Conservation (phyloP, 2,329 filamentous ascomycete genomes). For the Beauveria australis region DNA sequence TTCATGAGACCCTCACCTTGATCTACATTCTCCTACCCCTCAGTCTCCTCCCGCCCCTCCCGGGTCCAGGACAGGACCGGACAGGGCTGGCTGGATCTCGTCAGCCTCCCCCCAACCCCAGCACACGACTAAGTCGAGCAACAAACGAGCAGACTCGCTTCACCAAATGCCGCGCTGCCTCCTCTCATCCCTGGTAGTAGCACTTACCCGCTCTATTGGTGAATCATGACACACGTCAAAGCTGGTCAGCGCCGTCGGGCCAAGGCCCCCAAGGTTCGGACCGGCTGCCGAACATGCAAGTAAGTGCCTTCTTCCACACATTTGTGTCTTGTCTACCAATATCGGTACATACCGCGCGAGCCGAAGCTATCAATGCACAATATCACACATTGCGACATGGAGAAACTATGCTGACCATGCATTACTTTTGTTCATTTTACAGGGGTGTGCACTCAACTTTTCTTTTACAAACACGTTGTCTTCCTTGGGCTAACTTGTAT, state of each 20-base stretch:
- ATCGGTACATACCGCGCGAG: background rate
- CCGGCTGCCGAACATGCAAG: conserved; percentile 11
- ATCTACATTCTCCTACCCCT: too few relatives aligned
- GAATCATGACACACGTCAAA: conserved; percentile 11
- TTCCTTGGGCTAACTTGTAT: background rate
- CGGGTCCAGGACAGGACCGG: background rate
- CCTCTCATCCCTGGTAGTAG: background rate
- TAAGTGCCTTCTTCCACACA: background rate
- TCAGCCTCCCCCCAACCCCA: background rate
- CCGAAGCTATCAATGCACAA: background rate
- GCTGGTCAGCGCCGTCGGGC: conserved; percentile 9
- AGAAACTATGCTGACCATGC: background rate
- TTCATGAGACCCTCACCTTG: background rate
- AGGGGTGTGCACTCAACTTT: background rate
- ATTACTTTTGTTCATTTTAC: background rate
- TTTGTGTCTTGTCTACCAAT: background rate
- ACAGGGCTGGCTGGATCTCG: background rate
- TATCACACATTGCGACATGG: background rate
- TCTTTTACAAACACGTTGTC: background rate
- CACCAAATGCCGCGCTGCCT: background rate
- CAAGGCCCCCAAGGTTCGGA: conserved; percentile 11
- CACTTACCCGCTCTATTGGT: background rate
- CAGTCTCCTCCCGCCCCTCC: background rate
- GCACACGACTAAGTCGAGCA: background rate
- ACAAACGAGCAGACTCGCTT: background rate